A percentile compares a stretch with the other conserved stretches of the same genome.
These are phyloP conservation scores for Kwoniella heveanensis DNA, from an alignment of 768 basidiomycete genomes.

Conservation along the genomic window DNA sequence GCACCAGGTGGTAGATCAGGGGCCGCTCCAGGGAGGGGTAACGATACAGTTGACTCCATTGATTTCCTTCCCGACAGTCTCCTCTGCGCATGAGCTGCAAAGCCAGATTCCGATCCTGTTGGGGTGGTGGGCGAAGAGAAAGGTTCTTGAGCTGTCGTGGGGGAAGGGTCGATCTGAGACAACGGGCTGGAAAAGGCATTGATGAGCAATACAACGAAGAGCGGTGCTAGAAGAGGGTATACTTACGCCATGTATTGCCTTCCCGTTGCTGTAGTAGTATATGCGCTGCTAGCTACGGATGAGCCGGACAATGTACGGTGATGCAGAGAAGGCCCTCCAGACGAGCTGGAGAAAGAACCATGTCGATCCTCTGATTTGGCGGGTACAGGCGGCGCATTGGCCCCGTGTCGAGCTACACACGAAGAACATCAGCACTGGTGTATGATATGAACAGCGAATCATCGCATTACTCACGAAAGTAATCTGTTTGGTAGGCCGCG, in stretches of 20 bases:
- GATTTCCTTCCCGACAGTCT: slow-evolving; percentile 46
- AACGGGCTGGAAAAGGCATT: slow-evolving; percentile 31
- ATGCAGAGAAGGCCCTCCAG: slow-evolving; percentile 30
- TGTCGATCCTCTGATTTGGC: slow-evolving; percentile 21
- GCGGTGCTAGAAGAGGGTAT: not conserved
- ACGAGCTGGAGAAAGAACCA: slow-evolving; percentile 19
- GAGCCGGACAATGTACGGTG: slow-evolving; percentile 49
- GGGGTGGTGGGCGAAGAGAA: slow-evolving; percentile 43
- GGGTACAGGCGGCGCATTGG: slow-evolving; percentile 11
- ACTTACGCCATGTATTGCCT: slow-evolving; percentile 28
- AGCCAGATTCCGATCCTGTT: slow-evolving; percentile 40
- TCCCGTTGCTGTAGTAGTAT: slow-evolving; percentile 42
- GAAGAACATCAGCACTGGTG: no score
- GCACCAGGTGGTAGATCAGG: slow-evolving; percentile 38
- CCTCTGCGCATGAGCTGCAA: slow-evolving; percentile 28
- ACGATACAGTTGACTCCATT: slow-evolving; percentile 48
- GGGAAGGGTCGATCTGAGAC: slow-evolving; percentile 41
- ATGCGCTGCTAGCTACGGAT: slow-evolving; percentile 45
- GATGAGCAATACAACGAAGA: not conserved
- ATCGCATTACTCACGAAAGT: slow-evolving; percentile 21
- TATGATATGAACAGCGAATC: not conserved
- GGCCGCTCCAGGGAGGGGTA: slow-evolving; percentile 28
- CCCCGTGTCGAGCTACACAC: not conserved
- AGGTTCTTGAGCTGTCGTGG: slow-evolving; percentile 24
- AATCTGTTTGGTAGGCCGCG: slow-evolving; percentile 2